Conservation (phyloP, 2,329 filamentous ascomycete genomes). For the Aspergillus sp. region DNA sequence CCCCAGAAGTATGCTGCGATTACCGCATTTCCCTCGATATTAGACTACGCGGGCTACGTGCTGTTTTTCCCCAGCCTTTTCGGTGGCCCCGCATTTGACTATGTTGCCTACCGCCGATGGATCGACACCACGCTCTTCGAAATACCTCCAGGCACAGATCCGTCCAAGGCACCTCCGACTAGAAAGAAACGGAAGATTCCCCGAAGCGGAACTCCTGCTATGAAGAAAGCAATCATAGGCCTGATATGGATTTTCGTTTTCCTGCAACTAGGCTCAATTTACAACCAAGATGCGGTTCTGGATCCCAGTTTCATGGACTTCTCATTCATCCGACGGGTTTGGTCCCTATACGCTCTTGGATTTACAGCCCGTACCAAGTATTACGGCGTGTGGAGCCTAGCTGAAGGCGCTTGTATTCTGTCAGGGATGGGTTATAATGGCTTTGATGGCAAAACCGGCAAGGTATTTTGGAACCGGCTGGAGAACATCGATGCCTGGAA, state of each 20-base stretch:
- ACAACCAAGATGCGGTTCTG: conserved; percentile 63
- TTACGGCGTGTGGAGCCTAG: conserved; percentile 92
- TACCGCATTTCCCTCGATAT: conserved; percentile 66
- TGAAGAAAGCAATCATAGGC: conserved; percentile 71
- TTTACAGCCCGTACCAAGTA: conserved; percentile 86
- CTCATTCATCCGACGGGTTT: conserved; percentile 70
- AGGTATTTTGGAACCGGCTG: conserved; percentile 84
- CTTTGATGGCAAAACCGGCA: conserved; percentile 78
- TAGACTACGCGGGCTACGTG: conserved; percentile 88
- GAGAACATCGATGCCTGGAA: conserved; percentile 84
- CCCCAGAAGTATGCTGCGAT: conserved; percentile 82
- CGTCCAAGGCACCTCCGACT: conserved; percentile 78
- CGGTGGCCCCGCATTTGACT: conserved; percentile 91
- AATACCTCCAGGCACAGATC: conserved; percentile 75
- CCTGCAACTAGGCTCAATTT: conserved; percentile 68
- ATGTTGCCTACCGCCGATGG: conserved; percentile 86
- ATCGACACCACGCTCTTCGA: conserved; percentile 95
- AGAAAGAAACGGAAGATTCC: conserved; percentile 91
- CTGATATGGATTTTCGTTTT: conserved; percentile 78
- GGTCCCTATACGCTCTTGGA: conserved; percentile 79
- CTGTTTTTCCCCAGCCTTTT: conserved; percentile 93
- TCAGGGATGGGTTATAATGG: conserved; percentile 93
- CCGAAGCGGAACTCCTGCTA: conserved; percentile 81
- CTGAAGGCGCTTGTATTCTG: conserved; percentile 92
- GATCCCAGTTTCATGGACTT: conserved; percentile 66